Conservation (phyloP, 352 stramenopile species). For the Elongisporangium senticosum region DNA sequence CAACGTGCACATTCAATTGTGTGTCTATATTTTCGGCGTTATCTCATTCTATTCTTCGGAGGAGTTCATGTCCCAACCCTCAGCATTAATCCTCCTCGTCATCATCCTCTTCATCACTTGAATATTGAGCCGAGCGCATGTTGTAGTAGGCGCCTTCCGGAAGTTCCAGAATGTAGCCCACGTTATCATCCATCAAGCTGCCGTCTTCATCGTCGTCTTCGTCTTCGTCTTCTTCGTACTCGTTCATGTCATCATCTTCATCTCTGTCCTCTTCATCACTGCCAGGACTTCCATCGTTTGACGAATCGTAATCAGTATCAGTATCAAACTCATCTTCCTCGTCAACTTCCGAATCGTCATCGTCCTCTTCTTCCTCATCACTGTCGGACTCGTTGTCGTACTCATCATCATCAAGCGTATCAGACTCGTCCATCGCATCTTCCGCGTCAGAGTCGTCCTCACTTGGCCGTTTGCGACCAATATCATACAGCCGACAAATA, state of each 20-base stretch:
- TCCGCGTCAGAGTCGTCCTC: constrained; percentile 88
- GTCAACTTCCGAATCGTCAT: constrained; percentile 32
- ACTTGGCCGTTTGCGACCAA: constrained; percentile 74
- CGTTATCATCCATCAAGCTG: constrained; percentile 36
- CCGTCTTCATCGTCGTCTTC: constrained; percentile 22
- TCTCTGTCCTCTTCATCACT: constrained; percentile 28
- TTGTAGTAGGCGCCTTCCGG: constrained; percentile 66
- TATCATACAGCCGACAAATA: constrained; percentile 82
- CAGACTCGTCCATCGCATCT: constrained; percentile 60
- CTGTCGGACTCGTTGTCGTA: constrained; percentile 62
- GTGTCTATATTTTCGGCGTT: too few relatives aligned
- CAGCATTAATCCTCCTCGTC: constrained; percentile 60
- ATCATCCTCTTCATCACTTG: constrained; percentile 68
- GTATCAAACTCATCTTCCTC: constrained; percentile 44
- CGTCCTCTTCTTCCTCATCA: constrained; percentile 32
- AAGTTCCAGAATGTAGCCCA: constrained; percentile 69
- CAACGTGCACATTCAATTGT: too few relatives aligned
- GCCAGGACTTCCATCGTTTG: constrained; percentile 23
- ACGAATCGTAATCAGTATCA: constrained; percentile 38
- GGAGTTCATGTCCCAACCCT: too few relatives aligned
- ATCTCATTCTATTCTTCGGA: too few relatives aligned
- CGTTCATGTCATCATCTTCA: constrained; percentile 32
- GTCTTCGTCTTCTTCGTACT: constrained; percentile 21
- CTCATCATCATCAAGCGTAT: constrained; percentile 72
- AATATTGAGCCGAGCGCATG: constrained; percentile 60